Base-by-base conservation (phyloP, 208 protist species). In the Lotmaria passim region DNA sequence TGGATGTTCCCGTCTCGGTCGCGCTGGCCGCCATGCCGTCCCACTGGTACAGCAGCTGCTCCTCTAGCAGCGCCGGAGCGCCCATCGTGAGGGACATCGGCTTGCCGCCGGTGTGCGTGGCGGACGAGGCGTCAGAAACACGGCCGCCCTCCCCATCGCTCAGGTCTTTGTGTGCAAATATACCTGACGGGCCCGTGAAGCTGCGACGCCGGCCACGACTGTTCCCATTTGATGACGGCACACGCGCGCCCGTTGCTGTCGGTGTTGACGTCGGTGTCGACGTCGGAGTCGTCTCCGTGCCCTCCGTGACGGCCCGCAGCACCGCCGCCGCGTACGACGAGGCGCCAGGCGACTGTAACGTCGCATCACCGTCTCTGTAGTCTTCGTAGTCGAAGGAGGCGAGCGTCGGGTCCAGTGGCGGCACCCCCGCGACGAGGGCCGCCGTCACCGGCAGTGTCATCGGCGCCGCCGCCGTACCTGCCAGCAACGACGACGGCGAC, bases 31-130 rank as follows among this genome's bases (percentile, higher is more conserved):
- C 28, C 19, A 34, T 38, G 10, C 59, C 39, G n/a, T 75, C 52
- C 60, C 69, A 68, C 52, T 56, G 33, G 21, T 68, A 75, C n/a
- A 69, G 52, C n/a, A 75, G 3, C 11, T 62, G 43, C 28, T 75
- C 52, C 21, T 63, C 60, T 26, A 68, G 34, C 26, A 73, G 39
- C 21, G n/a, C 60, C 6, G 39, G 24, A 15, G 44, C 55, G 19
- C 68, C 65, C 3, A 65, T 10, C 7, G 43, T 48, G 33, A 60
- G 48, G 24, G 61, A 63, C 57, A 21, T 46, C 19, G 24, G 44
- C 14, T 52, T 63, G 10, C 36, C 53, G 57, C 47, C 30, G 64
- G 30, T 44, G 56, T n/a, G 31, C 11, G 30, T 7, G 46, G 31
- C 21, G 8, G 31, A 41, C 33, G 43, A 33, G 41, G 28, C 41